phyloP scores from a whole-genome alignment of 192 early-diverging fungal genomes.

The Entomortierella beljakovae region DNA sequence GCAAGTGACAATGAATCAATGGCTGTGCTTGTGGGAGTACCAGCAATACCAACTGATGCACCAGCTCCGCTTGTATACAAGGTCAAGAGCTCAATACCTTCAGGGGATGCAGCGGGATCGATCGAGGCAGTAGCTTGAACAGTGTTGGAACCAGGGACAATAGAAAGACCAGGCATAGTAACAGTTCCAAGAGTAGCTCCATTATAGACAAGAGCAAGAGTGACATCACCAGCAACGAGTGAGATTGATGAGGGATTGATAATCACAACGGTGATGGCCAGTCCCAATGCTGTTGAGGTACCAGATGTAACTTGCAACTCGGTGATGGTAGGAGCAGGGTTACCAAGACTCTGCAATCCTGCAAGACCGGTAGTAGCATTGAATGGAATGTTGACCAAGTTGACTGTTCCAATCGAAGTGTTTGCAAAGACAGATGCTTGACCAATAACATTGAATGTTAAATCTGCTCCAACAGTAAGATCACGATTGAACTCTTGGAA shows the following conservation, averaged over 20 bases:
- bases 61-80: slow-evolving; percentile 57
- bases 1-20: slow-evolving; percentile 57
- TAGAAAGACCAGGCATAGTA: slow-evolving; percentile 49
- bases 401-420: slow-evolving; percentile 61
- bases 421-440: slow-evolving; percentile 54
- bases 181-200: slow-evolving; percentile 54
- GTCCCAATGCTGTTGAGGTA: slow-evolving; percentile 35
- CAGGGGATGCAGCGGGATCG: slow-evolving; percentile 50
- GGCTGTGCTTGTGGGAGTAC: slow-evolving; percentile 51
- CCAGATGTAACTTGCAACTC: slow-evolving; percentile 60
- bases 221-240: slow-evolving; percentile 57
- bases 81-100: slow-evolving; percentile 59
- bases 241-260: slow-evolving; percentile 58
- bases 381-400: slow-evolving; percentile 58
- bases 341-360: slow-evolving; percentile 61
- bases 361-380: slow-evolving; percentile 52
- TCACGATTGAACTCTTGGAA: slow-evolving; percentile 58
- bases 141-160: slow-evolving; percentile 55
- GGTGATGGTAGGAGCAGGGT: slow-evolving; percentile 53
- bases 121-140: slow-evolving; percentile 54
- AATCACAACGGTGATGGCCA: slow-evolving; percentile 58
- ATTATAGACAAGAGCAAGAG: slow-evolving; percentile 50
- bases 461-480: slow-evolving; percentile 48
- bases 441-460: slow-evolving; percentile 39
- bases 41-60: slow-evolving; percentile 50